Evolutionary conservation across 1,139 yeast species (phyloP), one percentile per base, ranked within the genome.

Genomic region (Zygosaccharomyces sapae): DNA sequence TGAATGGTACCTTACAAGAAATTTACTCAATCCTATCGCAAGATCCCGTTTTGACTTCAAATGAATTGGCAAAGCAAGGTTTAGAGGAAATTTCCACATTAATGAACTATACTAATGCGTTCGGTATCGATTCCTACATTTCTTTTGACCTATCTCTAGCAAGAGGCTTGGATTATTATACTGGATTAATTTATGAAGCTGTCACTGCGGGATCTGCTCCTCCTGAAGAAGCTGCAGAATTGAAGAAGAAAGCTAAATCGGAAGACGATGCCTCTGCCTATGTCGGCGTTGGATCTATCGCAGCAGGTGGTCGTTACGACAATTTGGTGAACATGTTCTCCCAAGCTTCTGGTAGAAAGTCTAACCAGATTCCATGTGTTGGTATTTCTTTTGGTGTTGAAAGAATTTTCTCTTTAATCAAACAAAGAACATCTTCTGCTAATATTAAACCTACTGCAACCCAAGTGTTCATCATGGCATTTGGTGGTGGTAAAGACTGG

Each of bases 281-380:
- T 61, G 97, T 92, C 43, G 98, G 98, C 59, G 97, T 92, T 44
- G 98, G 98, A 25, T 90, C 97, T 6, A 88, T 92, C 59, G 96
- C 96, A 48, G 98, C 96, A 39, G 98, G 98, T 71, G 98, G 98
- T 56, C 86, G 98, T 69, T 92, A 92, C 69, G 98, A 92, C 68
- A 84, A 86, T 59, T 77, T 92, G 54, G 97, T 92, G 29, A 96
- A 96, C 56, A 92, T 92, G 97, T 92, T 92, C 69, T 83, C 96
- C 53, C 76, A 77, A 51, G 76, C 82, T 7, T 83, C 81, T 63
- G 92, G 92, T 56, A 88, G 89, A 70, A 81, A 81, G 67, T 74
- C 78, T 41, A 75, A 75, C 22, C 84, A 92, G 24, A 89, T 92
- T 62, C 98, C 98, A 20, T 92, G 98, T 74, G 95, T 92, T 44